phyloP scores from a whole-genome alignment of 2,329 filamentous ascomycete species.

The Penicillium nordicum region DNA sequence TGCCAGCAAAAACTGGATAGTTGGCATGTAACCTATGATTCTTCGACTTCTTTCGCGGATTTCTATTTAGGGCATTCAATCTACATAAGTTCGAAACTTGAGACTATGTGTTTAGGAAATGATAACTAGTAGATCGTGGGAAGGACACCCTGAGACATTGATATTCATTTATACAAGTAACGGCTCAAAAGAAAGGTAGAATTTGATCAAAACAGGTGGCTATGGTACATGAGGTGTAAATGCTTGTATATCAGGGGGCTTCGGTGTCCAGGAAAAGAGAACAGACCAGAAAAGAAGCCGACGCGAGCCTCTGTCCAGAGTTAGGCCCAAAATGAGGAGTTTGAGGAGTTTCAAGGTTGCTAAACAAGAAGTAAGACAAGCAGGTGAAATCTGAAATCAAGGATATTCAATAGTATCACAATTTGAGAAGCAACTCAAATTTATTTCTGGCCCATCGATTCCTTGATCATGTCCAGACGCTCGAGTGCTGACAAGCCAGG shows the following conservation, averaged over 20 bases:
- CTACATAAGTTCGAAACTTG: no score
- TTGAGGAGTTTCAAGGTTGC: background rate
- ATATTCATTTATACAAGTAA: constrained; percentile 8
- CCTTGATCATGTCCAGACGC: constrained; percentile 33
- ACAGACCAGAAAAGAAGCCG: background rate
- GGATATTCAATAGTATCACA: background rate
- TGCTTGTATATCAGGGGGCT: constrained; percentile 2
- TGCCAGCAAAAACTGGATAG: background rate
- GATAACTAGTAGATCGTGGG: background rate
- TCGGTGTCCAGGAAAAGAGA: background rate
- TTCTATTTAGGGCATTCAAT: background rate
- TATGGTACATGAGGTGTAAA: constrained; percentile 13
- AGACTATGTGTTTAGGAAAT: background rate
- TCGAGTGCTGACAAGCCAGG: constrained; percentile 35
- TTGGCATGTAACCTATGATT: no score
- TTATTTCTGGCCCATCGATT: constrained; percentile 13
- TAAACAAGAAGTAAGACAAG: background rate
- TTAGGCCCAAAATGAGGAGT: background rate
- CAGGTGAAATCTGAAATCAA: background rate
- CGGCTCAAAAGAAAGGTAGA: background rate
- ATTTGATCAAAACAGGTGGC: constrained; percentile 8
- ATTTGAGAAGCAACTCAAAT: background rate
- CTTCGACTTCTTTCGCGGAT: no score
- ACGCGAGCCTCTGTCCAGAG: background rate
- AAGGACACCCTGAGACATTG: background rate